Evolutionary conservation across 176 grass and related monocot species (phyloP).

Genomic region (Oryza glumipatula): DNA sequence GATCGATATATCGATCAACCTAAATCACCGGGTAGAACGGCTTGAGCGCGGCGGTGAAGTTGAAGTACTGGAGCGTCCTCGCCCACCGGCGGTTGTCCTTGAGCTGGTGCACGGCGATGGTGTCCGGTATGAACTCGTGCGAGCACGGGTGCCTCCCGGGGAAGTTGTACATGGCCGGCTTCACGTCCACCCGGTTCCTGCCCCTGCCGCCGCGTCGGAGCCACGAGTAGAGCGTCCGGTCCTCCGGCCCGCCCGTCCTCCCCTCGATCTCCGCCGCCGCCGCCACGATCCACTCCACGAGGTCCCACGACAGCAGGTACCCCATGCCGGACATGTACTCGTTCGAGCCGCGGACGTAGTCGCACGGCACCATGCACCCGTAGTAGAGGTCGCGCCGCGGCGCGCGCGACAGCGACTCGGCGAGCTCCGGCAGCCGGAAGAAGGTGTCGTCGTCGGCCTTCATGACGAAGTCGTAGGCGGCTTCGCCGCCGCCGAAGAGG

Average conservation of each 20-base stretch:
- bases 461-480: slow-evolving; percentile 53
- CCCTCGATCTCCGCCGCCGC: slow-evolving; percentile 25
- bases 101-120: slow-evolving; percentile 56
- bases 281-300: slow-evolving; percentile 49
- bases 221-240: slow-evolving; percentile 42
- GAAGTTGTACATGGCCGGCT: slow-evolving; percentile 58
- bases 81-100: slow-evolving; percentile 49
- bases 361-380: slow-evolving; percentile 34
- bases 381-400: slow-evolving; percentile 30
- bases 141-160: neutral
- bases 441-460: slow-evolving; percentile 58
- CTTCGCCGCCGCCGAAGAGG: neutral
- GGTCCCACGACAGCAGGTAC: slow-evolving; percentile 57
- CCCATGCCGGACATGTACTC: slow-evolving; percentile 71
- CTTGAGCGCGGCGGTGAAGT: slow-evolving; percentile 40
- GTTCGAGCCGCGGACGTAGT: slow-evolving; percentile 18
- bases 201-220: slow-evolving; percentile 31
- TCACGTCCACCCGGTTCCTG: slow-evolving; percentile 47
- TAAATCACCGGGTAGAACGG: slow-evolving; percentile 29
- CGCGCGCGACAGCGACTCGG: neutral
- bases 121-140: slow-evolving; percentile 38
- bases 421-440: slow-evolving; percentile 26
- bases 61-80: slow-evolving; percentile 51
- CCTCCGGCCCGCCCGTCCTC: slow-evolving; percentile 47
- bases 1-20: neutral